These are phyloP conservation scores for Boletus pseudopeckii DNA, from an alignment of 768 basidiomycete species.

Conservation along the genomic window DNA sequence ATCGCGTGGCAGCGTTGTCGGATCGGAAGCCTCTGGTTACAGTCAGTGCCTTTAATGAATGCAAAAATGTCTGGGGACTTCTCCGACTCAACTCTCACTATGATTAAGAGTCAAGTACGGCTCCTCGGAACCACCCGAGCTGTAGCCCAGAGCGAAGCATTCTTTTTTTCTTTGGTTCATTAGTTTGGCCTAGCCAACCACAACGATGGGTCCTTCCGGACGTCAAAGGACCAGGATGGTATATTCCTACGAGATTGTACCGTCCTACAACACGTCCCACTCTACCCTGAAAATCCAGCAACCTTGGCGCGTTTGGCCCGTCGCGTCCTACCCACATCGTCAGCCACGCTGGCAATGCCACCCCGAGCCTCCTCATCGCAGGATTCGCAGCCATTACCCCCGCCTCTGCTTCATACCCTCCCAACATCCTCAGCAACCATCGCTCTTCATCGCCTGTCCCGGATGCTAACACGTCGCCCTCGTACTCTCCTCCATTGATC, in stretches of 20 bases:
- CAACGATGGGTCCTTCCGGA: too few species aligned
- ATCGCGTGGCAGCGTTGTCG: too few species aligned
- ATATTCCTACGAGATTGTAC: background rate
- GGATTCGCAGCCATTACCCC: background rate
- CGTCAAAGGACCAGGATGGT: background rate
- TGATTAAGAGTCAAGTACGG: too few species aligned
- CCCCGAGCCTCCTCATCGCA: background rate
- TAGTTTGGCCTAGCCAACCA: too few species aligned
- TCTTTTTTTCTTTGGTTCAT: too few species aligned
- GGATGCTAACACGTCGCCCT: constrained; percentile 62
- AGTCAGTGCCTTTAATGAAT: too few species aligned
- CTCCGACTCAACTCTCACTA: too few species aligned
- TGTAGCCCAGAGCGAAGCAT: too few species aligned
- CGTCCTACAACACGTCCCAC: background rate
- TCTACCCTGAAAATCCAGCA: background rate
- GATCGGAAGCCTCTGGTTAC: too few species aligned
- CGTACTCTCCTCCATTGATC: constrained; percentile 42
- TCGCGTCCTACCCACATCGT: background rate
- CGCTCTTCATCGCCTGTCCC: constrained; percentile 53
- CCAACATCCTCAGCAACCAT: constrained; percentile 54
- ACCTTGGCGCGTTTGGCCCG: background rate
- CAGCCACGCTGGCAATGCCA: too few species aligned
- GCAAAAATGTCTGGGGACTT: too few species aligned
- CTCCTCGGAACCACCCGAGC: too few species aligned
- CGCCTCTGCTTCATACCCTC: constrained; percentile 13